Evolutionary conservation across 495 filamentous ascomycete genomes (phyloP).

Genomic region (Tuber magnatum): DNA sequence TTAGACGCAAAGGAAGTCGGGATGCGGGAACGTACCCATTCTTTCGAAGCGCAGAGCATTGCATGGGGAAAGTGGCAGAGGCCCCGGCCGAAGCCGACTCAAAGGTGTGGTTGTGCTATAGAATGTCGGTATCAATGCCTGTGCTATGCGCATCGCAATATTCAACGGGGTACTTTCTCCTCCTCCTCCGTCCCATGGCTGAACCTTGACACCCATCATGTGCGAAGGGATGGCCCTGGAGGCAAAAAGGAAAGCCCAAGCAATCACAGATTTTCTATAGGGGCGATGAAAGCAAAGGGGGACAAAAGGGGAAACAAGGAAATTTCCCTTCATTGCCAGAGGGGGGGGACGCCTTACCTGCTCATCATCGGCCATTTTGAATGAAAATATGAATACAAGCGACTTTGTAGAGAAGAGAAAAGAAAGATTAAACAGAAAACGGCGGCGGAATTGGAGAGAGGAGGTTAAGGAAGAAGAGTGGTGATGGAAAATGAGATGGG

Average conservation of each 20-base stretch:
- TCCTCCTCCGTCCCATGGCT: conserved; percentile 1
- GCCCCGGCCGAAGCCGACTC: conserved; percentile 88
- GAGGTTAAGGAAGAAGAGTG: conserved; percentile 33
- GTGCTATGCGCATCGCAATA: background rate
- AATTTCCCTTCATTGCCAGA: background rate
- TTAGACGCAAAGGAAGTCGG: conserved; percentile 7
- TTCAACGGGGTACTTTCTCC: conserved; percentile 14
- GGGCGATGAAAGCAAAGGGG: conserved; percentile 19
- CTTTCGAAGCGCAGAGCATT: conserved; percentile 99
- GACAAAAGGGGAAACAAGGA: conserved; percentile 15
- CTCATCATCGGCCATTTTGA: conserved; percentile 55
- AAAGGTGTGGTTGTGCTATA: conserved; percentile 83
- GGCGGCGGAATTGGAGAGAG: conserved; percentile 23
- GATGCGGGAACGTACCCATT: conserved; percentile 58
- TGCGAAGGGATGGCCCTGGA: background rate
- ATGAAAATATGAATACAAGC: conserved; percentile 33
- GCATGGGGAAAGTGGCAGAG: conserved; percentile 89
- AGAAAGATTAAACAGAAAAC: conserved; percentile 24
- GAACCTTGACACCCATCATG: conserved; percentile 7
- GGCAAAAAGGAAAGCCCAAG: conserved; percentile 24
- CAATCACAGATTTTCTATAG: conserved; percentile 37
- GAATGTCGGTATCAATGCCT: conserved; percentile 17
- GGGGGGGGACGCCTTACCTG: conserved; percentile 46
- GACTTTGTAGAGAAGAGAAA: conserved; percentile 39
- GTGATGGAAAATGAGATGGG: conserved; percentile 35